Conservation (phyloP, 352 stramenopile genomes). For the Globisporangium yorkense region DNA sequence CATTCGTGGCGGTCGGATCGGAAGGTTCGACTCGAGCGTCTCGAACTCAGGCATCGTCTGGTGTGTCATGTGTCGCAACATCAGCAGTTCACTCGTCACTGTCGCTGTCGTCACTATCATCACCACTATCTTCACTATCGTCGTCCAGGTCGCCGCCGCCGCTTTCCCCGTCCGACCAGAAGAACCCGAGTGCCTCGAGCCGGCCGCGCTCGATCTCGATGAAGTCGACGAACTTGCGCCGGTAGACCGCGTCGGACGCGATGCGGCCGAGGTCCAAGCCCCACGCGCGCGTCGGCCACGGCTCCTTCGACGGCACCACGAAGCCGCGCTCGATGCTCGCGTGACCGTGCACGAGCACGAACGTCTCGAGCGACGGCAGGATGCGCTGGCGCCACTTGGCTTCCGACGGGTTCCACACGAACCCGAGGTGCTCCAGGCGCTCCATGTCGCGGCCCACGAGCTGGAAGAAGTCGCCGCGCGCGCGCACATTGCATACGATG, state of each 20-base stretch:
- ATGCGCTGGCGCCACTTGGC: slow-evolving; percentile 39
- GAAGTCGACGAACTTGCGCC: slow-evolving; percentile 31
- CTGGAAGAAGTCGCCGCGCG: slow-evolving; percentile 34
- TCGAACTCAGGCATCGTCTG: too few species aligned
- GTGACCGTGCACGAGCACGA: slow-evolving; percentile 30
- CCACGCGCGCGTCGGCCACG: slow-evolving; percentile 33
- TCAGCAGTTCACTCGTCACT: neutral
- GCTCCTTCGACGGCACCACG: slow-evolving; percentile 30
- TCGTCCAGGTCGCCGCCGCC: neutral
- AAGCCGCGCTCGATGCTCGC: slow-evolving; percentile 32
- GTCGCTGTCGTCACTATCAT: neutral
- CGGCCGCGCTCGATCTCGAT: slow-evolving; percentile 45
- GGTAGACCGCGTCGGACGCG: slow-evolving; percentile 16
- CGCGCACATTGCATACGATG: slow-evolving; percentile 51
- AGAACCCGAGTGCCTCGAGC: slow-evolving; percentile 42
- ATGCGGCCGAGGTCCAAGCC: slow-evolving; percentile 33
- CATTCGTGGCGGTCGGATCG: too few species aligned
- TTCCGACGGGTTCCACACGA: slow-evolving; percentile 45
- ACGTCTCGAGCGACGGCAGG: slow-evolving; percentile 39
- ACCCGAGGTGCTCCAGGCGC: slow-evolving; percentile 40
- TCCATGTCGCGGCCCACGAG: slow-evolving; percentile 44
- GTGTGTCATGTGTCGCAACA: neutral
- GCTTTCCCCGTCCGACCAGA: slow-evolving; percentile 26
- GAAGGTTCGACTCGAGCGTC: too few species aligned
- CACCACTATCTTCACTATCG: slow-evolving; percentile 2